A percentile compares a stretch with the other conserved stretches of the same genome.
phyloP scores from a whole-genome alignment of 2,329 filamentous ascomycete genomes.

The Thelonectria discophora region DNA sequence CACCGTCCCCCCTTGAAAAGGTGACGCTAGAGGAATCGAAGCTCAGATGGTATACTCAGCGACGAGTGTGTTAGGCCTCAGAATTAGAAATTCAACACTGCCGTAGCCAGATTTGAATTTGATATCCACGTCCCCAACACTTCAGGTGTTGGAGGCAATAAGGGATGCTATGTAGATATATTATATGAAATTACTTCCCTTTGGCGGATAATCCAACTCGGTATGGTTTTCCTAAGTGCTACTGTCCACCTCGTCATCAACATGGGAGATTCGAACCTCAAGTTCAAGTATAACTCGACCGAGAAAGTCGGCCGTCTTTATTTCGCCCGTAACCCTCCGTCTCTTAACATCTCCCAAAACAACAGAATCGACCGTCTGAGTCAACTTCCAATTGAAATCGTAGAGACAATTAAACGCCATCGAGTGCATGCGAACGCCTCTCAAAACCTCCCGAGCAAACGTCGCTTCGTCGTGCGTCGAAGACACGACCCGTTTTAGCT shows the following conservation, averaged over 20 bases:
- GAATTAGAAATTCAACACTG: too few relatives aligned
- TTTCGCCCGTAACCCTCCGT: slow-evolving; percentile 4
- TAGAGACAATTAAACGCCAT: slow-evolving; percentile 11
- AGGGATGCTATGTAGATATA: too few relatives aligned
- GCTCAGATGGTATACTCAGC: too few relatives aligned
- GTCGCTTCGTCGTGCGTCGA: slow-evolving; percentile 1
- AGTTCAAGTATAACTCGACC: slow-evolving; percentile 12
- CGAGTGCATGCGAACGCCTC: slow-evolving; percentile 10
- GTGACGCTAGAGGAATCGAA: too few relatives aligned
- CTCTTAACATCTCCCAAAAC: background rate
- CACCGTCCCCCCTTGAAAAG: too few relatives aligned
- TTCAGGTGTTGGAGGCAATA: too few relatives aligned
- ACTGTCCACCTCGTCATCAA: background rate
- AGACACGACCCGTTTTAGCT: slow-evolving; percentile 1
- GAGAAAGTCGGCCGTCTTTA: slow-evolving; percentile 12
- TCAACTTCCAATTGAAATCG: background rate
- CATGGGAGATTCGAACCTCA: slow-evolving; percentile 1
- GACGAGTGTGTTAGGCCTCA: too few relatives aligned
- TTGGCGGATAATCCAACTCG: background rate
- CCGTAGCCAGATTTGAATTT: too few relatives aligned
- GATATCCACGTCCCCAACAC: too few relatives aligned
- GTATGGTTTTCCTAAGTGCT: too few relatives aligned
- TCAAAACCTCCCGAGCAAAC: slow-evolving; percentile 15
- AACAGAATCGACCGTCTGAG: background rate
- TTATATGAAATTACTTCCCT: slow-evolving; percentile 15